A percentile compares a stretch with the other conserved stretches of the same genome.
phyloP scores from a whole-genome alignment of 2,329 filamentous ascomycete species.

The Xylariaceae sp. region DNA sequence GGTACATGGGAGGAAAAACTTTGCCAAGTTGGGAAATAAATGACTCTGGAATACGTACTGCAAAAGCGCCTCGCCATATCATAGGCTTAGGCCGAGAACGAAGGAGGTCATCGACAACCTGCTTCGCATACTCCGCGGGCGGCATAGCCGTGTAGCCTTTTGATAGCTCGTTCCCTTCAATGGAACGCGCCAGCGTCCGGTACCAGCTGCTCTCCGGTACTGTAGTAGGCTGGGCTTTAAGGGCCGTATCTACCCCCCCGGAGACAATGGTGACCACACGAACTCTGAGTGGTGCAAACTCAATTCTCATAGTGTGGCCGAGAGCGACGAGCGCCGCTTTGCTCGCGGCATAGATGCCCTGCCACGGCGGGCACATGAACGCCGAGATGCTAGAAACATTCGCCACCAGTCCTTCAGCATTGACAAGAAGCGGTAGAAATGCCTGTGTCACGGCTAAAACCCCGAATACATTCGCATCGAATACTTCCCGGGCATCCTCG shows the following conservation, averaged over 20 bases:
- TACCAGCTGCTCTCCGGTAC: conserved; percentile 1
- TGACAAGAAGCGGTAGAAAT: conserved; percentile 35
- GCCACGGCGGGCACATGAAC: conserved; percentile 5
- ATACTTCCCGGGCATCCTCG: conserved; percentile 27
- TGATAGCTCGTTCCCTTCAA: not conserved
- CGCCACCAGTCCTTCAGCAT: not conserved
- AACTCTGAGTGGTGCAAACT: not conserved
- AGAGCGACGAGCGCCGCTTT: conserved; percentile 6
- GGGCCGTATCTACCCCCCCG: not conserved
- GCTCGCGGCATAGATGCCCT: conserved; percentile 1
- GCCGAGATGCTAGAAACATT: not conserved
- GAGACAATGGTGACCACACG: conserved; percentile 4
- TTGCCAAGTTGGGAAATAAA: too few species aligned
- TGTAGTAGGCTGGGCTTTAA: not conserved
- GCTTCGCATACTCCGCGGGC: not conserved
- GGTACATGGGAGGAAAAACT: too few species aligned
- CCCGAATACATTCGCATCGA: conserved; percentile 40
- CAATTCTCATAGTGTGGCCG: not conserved
- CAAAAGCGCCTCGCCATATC: conserved; percentile 5
- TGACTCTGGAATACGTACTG: too few species aligned
- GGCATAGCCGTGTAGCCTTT: not conserved
- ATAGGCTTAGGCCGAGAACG: not conserved
- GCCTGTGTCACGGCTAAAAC: conserved; percentile 42
- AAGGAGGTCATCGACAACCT: conserved; percentile 4
- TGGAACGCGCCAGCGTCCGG: not conserved